Conservation (phyloP, 2,329 filamentous ascomycete species). For the Calonectria crousiana region DNA sequence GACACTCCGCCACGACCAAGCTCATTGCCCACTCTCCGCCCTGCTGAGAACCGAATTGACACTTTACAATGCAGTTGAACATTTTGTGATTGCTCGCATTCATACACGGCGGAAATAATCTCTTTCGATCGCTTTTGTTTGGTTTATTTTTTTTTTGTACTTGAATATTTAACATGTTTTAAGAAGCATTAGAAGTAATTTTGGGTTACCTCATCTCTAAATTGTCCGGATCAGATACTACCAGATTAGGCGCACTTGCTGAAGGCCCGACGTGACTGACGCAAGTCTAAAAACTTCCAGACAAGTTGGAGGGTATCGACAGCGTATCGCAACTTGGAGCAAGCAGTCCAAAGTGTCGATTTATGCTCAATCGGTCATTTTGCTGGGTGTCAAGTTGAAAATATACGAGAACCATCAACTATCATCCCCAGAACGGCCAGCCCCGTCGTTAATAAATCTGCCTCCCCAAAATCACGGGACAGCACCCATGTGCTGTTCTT, state of each 20-base stretch:
- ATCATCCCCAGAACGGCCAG: not conserved
- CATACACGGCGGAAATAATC: not conserved
- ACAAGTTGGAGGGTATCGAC: not conserved
- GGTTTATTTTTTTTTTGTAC: not conserved
- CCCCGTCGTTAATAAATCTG: not conserved
- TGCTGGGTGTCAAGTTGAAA: not conserved
- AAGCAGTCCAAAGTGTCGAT: not conserved
- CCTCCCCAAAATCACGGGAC: not conserved
- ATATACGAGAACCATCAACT: not conserved
- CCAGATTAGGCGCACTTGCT: not conserved
- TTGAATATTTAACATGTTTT: not conserved
- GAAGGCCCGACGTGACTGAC: not conserved
- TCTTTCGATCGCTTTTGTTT: not conserved
- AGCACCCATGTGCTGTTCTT: not conserved
- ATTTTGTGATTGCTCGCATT: not conserved
- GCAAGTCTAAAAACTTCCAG: not conserved
- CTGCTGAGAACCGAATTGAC: not conserved
- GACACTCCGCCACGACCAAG: not conserved
- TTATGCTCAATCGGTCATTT: not conserved
- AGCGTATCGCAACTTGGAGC: not conserved
- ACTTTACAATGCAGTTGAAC: not conserved
- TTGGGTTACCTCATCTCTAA: not conserved
- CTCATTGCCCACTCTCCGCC: not conserved
- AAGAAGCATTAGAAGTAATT: not conserved
- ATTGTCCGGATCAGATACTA: not conserved